Evolutionary conservation across 768 basidiomycete genomes (phyloP).

Genomic region (Hypsizygus marmoreus): DNA sequence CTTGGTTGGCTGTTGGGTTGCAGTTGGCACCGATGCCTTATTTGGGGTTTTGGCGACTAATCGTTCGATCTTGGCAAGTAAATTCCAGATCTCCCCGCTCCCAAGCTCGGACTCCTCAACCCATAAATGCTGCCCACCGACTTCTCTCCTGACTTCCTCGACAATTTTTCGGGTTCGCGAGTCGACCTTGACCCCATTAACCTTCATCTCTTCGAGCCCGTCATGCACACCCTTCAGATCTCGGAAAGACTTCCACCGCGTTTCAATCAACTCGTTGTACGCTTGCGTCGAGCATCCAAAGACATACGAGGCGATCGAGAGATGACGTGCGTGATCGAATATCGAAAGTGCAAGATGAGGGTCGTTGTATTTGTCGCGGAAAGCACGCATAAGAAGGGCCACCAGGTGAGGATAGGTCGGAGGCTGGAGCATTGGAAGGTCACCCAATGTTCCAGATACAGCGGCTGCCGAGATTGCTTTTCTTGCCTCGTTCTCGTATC

Average conservation of each 20-base stretch:
- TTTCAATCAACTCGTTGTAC: conserved; percentile 86
- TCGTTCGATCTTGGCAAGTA: conserved; percentile 54
- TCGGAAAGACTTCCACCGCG: conserved; percentile 83
- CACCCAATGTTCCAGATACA: conserved; percentile 22
- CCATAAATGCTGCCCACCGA: conserved; percentile 55
- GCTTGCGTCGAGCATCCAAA: conserved; percentile 86
- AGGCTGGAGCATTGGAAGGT: conserved; percentile 50
- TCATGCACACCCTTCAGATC: conserved; percentile 76
- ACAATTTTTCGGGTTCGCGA: conserved; percentile 59
- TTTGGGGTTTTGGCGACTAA: conserved; percentile 18
- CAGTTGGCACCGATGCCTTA: neutral
- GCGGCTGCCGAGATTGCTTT: conserved; percentile 33
- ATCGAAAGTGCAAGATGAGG: conserved; percentile 82
- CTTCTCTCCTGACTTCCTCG: conserved; percentile 64
- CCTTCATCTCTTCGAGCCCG: conserved; percentile 78
- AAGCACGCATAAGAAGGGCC: conserved; percentile 72
- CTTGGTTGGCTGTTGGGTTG: conserved; percentile 15
- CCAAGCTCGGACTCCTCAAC: conserved; percentile 49
- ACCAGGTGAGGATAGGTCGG: conserved; percentile 75
- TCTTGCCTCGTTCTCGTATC: conserved; percentile 49
- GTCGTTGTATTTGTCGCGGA: conserved; percentile 77
- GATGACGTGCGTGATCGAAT: conserved; percentile 76
- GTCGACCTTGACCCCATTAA: conserved; percentile 75
- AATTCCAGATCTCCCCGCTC: conserved; percentile 50
- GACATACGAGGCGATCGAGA: conserved; percentile 81